phyloP scores from a whole-genome alignment of 2,329 filamentous ascomycete species.

The Chaetomium strumarium region DNA sequence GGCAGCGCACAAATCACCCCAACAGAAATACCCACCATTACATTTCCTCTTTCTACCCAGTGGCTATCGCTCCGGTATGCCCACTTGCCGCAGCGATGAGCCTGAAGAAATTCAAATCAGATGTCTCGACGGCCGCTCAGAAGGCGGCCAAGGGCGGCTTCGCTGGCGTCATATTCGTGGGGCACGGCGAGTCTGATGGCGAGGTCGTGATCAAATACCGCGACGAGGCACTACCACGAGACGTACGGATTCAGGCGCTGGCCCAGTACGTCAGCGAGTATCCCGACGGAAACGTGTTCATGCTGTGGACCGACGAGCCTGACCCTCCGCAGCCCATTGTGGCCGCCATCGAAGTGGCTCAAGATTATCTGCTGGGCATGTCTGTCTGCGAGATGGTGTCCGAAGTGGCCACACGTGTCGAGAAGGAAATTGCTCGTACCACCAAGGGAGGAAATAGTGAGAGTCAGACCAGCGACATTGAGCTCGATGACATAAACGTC shows the following conservation, averaged over 20 bases:
- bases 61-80: too few species aligned
- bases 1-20: neutral
- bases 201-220: conserved; percentile 58
- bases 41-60: too few species aligned
- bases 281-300: conserved; percentile 34
- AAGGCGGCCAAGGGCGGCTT: conserved; percentile 33
- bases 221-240: conserved; percentile 23
- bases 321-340: conserved; percentile 26
- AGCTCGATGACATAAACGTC: conserved; percentile 15
- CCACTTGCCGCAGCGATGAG: conserved; percentile 45
- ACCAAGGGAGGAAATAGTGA: conserved; percentile 24
- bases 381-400: conserved; percentile 44
- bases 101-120: conserved; percentile 57
- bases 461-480: conserved; percentile 18
- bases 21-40: too few species aligned
- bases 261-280: conserved; percentile 34
- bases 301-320: conserved; percentile 40
- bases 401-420: conserved; percentile 37
- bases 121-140: conserved; percentile 42
- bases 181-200: conserved; percentile 63
- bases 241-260: conserved; percentile 35
- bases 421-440: conserved; percentile 15
- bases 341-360: conserved; percentile 38
- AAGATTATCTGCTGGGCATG: conserved; percentile 39
- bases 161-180: conserved; percentile 48